Percentiles rank a stretch among this genome's conserved stretches.
Conservation (phyloP, 2,329 filamentous ascomycete species). For the Botryotinia narcissicola region DNA sequence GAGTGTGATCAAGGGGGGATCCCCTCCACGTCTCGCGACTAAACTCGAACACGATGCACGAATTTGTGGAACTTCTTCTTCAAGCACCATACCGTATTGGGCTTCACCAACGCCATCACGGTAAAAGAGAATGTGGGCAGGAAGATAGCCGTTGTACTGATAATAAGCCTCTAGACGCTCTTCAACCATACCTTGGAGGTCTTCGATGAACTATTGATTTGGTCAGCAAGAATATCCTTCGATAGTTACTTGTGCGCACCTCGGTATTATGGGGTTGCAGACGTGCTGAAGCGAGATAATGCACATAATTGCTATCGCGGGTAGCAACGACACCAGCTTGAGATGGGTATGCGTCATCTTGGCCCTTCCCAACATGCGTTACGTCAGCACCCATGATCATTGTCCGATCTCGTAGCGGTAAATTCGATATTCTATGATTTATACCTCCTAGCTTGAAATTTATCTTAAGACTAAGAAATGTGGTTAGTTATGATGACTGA, state of each 20-base stretch:
- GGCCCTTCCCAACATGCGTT: constrained; percentile 72
- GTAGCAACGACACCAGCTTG: constrained; percentile 78
- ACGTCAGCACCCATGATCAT: constrained; percentile 71
- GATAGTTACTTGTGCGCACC: constrained; percentile 42
- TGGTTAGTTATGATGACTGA: too few relatives aligned
- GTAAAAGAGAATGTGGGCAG: constrained; percentile 36
- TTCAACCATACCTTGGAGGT: constrained; percentile 21
- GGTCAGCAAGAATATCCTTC: too few relatives aligned
- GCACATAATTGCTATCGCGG: constrained; percentile 60
- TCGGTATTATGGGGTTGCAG: constrained; percentile 75
- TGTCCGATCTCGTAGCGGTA: not conserved
- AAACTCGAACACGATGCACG: constrained; percentile 17
- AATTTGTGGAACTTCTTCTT: constrained; percentile 36
- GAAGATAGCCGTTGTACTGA: constrained; percentile 39
- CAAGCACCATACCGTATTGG: constrained; percentile 36
- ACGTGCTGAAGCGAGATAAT: constrained; percentile 72
- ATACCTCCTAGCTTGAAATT: not conserved
- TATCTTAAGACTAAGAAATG: not conserved
- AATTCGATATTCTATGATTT: not conserved
- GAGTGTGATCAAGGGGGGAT: not conserved
- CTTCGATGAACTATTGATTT: constrained; percentile 41
- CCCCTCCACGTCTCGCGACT: too few relatives aligned
- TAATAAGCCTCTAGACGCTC: constrained; percentile 37
- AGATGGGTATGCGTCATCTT: constrained; percentile 57
- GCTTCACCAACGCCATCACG: constrained; percentile 41